Base-by-base conservation (phyloP, 306 rosid species). In the Acacia crassicarpa region DNA sequence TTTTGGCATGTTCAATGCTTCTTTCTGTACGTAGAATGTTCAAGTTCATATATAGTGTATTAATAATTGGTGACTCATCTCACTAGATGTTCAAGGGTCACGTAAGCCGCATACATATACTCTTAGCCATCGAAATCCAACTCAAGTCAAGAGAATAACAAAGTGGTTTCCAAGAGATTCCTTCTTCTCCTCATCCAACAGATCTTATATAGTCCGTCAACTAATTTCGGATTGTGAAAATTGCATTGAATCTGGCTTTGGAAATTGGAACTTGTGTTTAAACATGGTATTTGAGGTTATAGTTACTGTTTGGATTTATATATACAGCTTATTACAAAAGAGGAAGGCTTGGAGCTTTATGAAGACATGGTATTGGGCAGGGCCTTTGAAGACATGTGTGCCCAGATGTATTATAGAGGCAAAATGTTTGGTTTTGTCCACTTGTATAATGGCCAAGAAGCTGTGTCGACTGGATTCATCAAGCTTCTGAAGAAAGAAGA, bases 381-480 rank as follows among this genome's bases (percentile, higher is more conserved):
- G 84, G 25, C 83, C 77, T 94, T 94, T 78, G 98, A 94, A 82
- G 98, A 92, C 82, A 94, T 90, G 98, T 94, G 98, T 83, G 98
- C 98, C 58, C 97, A 94, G 91, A 94, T 94, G 98, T 94, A 94
- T 82, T 94, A 94, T 79, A 81, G 98, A 77, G 98, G 98, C 35
- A 94, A 94, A 82, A 92, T 92, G 97, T 94, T 94, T 41, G 98
- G 98, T 65, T 94, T 94, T 9, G 98, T 94, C 83, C 98, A 94
- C 79, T 92, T 94, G 84, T 94, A 94, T 88, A 94, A 94, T 83
- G 98, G 98, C 78, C 98, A 94, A 84, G 98, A 94, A 86, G 97
- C 98, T 67, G 97, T 94, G 49, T 94, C 98, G 27, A 91, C 94
- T 77, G 97, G 98, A 44, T 94, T 94, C 83, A 93, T 93, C 79